Conservation (phyloP, 2,329 filamentous ascomycete genomes). For the Trichophyton simii region DNA sequence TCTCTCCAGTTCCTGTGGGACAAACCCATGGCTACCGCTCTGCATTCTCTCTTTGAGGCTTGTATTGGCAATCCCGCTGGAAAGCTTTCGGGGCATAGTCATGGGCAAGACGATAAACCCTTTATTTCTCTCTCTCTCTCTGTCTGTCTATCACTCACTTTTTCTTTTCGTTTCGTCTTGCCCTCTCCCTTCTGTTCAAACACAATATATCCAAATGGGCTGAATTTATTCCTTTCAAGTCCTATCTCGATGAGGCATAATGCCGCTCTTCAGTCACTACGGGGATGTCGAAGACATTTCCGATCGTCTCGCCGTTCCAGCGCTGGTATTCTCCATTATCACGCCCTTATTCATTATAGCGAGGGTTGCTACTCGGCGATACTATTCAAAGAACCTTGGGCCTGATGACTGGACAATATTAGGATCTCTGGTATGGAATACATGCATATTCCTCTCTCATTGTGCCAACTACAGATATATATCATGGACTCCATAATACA, state of each 20-base stretch:
- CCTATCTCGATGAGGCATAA: conserved; percentile 4
- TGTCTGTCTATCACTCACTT: background rate
- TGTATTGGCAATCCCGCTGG: background rate
- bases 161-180: no score
- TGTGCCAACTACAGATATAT: no score
- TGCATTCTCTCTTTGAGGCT: background rate
- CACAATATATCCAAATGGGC: background rate
- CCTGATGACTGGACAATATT: conserved; percentile 12
- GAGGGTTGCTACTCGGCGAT: conserved; percentile 12
- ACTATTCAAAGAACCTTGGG: conserved; percentile 13
- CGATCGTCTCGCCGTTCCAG: conserved; percentile 11
- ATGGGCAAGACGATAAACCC: background rate
- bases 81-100: background rate
- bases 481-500: background rate
- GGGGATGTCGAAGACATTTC: conserved; percentile 16
- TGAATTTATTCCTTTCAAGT: background rate
- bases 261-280: conserved; percentile 17
- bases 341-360: conserved; percentile 15
- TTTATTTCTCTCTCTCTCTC: background rate
- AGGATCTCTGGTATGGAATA: background rate
- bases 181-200: background rate
- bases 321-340: conserved; percentile 15
- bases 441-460: background rate
- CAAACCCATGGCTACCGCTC: background rate
- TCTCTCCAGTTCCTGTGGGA: background rate